Conservation (phyloP, 192 early-diverging fungal species). For the Phycomyces nitens region DNA sequence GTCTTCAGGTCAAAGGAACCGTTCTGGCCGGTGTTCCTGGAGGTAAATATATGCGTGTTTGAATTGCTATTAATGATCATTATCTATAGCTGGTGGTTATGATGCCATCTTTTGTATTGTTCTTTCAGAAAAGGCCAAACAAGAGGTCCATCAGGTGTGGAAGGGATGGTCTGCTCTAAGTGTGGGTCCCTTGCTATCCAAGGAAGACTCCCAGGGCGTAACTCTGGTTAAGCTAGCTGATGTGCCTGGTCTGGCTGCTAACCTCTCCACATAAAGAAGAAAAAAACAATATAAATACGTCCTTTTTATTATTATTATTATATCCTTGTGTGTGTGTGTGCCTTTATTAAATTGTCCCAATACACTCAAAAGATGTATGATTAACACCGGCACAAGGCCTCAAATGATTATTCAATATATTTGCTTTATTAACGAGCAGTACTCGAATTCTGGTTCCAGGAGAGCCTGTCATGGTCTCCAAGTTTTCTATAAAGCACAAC, state of each 20-base stretch:
- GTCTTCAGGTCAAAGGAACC: conserved; percentile 74
- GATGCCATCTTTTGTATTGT: conserved; percentile 95
- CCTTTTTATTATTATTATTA: too few relatives aligned
- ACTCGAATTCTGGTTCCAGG: conserved; percentile 78
- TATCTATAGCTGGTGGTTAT: conserved; percentile 80
- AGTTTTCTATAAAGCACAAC: conserved; percentile 62
- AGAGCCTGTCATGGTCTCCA: conserved; percentile 94
- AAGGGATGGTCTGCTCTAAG: conserved; percentile 68
- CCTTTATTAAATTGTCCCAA: too few relatives aligned
- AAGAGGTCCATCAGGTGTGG: conserved; percentile 60
- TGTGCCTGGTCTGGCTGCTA: conserved; percentile 13
- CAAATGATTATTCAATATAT: not conserved
- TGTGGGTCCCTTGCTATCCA: conserved; percentile 78
- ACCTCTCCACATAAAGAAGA: too few relatives aligned
- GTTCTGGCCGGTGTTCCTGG: conserved; percentile 95
- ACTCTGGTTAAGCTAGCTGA: conserved; percentile 33
- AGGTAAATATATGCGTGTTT: conserved; percentile 39
- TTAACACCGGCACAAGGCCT: too few relatives aligned
- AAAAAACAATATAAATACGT: too few relatives aligned
- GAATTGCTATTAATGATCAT: too few relatives aligned
- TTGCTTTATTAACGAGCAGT: not conserved
- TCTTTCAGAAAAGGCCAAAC: conserved; percentile 47
- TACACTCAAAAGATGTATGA: too few relatives aligned
- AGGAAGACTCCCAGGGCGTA: conserved; percentile 58
- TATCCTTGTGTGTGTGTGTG: too few relatives aligned